Percentiles rank a stretch among this genome's conserved stretches.
phyloP scores from a whole-genome alignment of 768 basidiomycete genomes.

The Exidia glandulosa region DNA sequence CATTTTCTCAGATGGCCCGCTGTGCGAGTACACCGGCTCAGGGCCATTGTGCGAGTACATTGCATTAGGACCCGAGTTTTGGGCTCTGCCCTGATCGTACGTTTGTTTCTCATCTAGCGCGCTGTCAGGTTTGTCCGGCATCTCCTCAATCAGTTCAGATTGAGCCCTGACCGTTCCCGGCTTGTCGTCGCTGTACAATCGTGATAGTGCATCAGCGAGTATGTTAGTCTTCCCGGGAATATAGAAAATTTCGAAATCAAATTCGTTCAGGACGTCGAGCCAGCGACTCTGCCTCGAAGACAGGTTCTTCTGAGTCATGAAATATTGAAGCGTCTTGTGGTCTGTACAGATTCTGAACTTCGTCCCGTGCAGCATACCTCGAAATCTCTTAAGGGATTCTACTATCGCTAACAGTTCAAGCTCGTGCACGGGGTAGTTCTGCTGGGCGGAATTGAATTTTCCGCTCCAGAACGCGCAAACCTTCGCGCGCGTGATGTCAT shows the following conservation, averaged over 20 bases:
- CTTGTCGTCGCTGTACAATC: constrained; percentile 13
- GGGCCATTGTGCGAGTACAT: too few relatives aligned
- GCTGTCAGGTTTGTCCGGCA: too few relatives aligned
- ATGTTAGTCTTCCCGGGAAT: neutral
- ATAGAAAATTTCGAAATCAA: constrained; percentile 3
- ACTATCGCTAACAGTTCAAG: constrained; percentile 25
- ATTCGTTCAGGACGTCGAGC: constrained; percentile 1
- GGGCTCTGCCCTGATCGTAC: too few relatives aligned
- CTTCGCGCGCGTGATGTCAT: constrained; percentile 13
- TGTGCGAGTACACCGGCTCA: too few relatives aligned
- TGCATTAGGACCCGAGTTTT: too few relatives aligned
- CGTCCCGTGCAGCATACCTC: constrained; percentile 19
- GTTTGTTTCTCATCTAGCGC: too few relatives aligned
- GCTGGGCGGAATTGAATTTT: constrained; percentile 25
- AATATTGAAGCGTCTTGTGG: constrained; percentile 1
- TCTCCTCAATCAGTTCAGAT: constrained; percentile 11
- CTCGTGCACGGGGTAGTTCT: constrained; percentile 31
- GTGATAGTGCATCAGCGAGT: constrained; percentile 12
- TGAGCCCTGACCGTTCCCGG: constrained; percentile 12
- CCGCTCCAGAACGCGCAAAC: constrained; percentile 25
- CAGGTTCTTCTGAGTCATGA: constrained; percentile 1
- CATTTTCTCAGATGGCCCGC: too few relatives aligned
- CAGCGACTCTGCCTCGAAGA: neutral
- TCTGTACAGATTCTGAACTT: constrained; percentile 1
- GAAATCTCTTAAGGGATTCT: constrained; percentile 22